Conservation (phyloP, 169 alveolate species). For the Plasmodium reichenowi region DNA sequence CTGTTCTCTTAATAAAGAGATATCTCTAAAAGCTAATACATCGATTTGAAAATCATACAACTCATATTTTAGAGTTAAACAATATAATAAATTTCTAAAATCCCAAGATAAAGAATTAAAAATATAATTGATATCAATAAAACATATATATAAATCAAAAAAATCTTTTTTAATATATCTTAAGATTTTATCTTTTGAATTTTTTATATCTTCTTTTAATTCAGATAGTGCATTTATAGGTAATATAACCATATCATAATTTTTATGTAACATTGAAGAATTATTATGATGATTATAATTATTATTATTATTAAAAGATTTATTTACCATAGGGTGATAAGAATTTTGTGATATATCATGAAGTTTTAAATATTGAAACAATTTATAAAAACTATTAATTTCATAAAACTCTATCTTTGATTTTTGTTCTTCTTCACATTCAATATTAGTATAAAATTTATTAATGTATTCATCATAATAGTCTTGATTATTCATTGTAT, state of each 20-base stretch:
- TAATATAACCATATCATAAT: constrained; percentile 8
- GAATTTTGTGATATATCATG: background rate
- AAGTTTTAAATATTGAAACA: constrained; percentile 5
- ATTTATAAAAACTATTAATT: constrained; percentile 10
- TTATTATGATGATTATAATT: background rate
- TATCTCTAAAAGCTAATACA: constrained; percentile 53
- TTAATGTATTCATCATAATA: background rate
- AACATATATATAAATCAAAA: constrained; percentile 61
- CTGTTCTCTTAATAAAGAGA: constrained; percentile 3
- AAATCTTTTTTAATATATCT: constrained; percentile 21
- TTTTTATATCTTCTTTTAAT: constrained; percentile 61
- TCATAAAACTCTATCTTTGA: constrained; percentile 2
- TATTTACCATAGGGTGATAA: background rate
- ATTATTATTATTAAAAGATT: background rate
- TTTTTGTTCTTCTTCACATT: background rate
- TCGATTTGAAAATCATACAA: constrained; percentile 42
- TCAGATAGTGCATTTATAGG: constrained; percentile 56
- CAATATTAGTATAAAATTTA: background rate
- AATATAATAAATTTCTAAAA: constrained; percentile 58
- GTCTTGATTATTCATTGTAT: background rate
- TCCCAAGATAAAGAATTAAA: constrained; percentile 43
- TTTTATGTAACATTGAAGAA: background rate
- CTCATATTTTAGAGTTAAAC: constrained; percentile 43
- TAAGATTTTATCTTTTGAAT: constrained; percentile 38
- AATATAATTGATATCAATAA: constrained; percentile 39